Base-by-base conservation (phyloP, 768 basidiomycete species). In the Neoboletus magnificus region DNA sequence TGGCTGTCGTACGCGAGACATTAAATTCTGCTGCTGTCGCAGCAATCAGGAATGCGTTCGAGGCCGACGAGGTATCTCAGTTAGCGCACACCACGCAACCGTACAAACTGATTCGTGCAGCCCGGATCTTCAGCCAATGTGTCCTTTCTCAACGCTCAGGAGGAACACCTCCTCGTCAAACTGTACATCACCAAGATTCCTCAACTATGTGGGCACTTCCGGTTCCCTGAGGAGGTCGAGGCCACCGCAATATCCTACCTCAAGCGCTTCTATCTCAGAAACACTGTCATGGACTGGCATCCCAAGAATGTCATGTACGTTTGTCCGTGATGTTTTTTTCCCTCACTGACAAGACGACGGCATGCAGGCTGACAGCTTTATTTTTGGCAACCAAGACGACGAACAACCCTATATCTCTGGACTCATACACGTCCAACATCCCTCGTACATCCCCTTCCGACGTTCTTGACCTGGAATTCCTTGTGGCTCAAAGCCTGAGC, bases 281-380 rank as follows among this genome's bases (percentile, higher is more conserved):
- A 98, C 67, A 98, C 95, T 2, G 93, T 94, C 50, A 98, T 98
- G 94, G 97, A 98, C 69, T 98, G 93, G 87, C 97, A 98, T 75
- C 97, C 97, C 0, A 96, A 95, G 74, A 94, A 92, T 66, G 92
- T 99, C 65, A 99, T 99, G 97, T 97, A 66, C 47, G 87, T 72
- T 10, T 13, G n/a, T 37, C 30, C 50, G 35, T 49, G 33, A 32
- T 23, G 49, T 33, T 42, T 15, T 22, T 22, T 25, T 33, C 20
- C 32, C 15, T 44, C 25, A 29, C 42, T 54, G 39, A 58, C 30
- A 32, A 45, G 16, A 12, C 42, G 12, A 25, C 54, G 39, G 16
- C 27, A 47, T 48, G 12, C 62, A 99, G 96, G 95, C 78, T 98
- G 48, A 98, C 97, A 0, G 86, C 94, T 11, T 76, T 99, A 20